Conservation (phyloP, 106 monocot genomes). For the Apostasia ramifera region DNA sequence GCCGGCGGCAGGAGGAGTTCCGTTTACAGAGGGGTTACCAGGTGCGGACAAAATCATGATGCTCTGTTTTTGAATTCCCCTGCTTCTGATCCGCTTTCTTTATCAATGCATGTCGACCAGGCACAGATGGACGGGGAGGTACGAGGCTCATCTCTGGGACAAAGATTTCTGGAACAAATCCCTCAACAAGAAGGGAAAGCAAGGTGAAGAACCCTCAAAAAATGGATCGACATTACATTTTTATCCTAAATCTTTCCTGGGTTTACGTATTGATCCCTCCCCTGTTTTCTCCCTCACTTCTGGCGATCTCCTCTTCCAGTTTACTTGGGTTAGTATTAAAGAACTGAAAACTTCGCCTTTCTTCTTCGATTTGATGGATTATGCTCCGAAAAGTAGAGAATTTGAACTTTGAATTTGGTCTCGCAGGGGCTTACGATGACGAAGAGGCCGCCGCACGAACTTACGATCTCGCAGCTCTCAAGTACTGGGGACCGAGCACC, state of each 20-base stretch:
- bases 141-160: constrained; percentile 66
- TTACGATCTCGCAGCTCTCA: constrained; percentile 70
- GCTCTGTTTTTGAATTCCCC: not conserved
- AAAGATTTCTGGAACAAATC: constrained; percentile 33
- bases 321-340: too few relatives aligned
- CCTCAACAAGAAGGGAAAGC: constrained; percentile 56
- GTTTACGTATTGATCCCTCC: not conserved
- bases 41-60: constrained; percentile 3
- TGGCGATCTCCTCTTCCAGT: too few relatives aligned
- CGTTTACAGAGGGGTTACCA: constrained; percentile 60
- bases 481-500: constrained; percentile 57
- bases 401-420: not conserved
- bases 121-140: constrained; percentile 60
- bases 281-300: not conserved
- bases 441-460: constrained; percentile 63
- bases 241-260: not conserved
- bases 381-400: not conserved
- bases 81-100: not conserved
- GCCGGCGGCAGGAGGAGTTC: constrained; percentile 32
- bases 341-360: too few relatives aligned
- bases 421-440: constrained; percentile 61
- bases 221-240: too few relatives aligned
- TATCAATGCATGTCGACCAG: constrained; percentile 10
- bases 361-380: too few relatives aligned
- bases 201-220: constrained; percentile 18